These are phyloP conservation scores for Carnegiea gigantea DNA, from an alignment of 179 eudicot genomes.

Conservation along the genomic window DNA sequence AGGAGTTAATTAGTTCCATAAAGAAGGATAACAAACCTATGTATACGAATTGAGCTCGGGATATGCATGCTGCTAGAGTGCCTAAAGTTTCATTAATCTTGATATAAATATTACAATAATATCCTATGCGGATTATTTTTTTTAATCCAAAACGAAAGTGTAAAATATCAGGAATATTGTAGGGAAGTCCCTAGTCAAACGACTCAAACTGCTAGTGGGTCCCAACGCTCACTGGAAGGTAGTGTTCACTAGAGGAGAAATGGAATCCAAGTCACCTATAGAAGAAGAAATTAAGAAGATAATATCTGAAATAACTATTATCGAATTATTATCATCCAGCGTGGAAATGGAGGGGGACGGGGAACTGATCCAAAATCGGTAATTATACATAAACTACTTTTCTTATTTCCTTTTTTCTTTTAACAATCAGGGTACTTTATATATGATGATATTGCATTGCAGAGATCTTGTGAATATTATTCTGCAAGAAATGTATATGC, in stretches of 20 bases:
- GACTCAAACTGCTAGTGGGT: not conserved
- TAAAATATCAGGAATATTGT: not conserved
- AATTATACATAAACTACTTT: not conserved
- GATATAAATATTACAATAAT: too few species aligned
- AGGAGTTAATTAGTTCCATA: not conserved
- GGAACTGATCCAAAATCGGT: not conserved
- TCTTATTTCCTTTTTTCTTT: not conserved
- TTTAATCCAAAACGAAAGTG: not conserved
- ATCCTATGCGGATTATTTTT: not conserved
- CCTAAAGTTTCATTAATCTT: not conserved
- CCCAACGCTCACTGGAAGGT: not conserved
- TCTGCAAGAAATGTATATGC: conserved; percentile 15
- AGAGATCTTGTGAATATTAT: not conserved
- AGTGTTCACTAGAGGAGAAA: not conserved
- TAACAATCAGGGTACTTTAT: not conserved
- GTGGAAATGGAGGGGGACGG: not conserved
- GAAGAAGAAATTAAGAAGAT: not conserved
- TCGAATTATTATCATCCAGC: not conserved
- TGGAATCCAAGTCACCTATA: not conserved
- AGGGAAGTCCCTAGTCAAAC: not conserved
- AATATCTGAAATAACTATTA: not conserved
- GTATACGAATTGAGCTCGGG: not conserved
- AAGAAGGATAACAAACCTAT: not conserved
- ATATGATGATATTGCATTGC: not conserved
- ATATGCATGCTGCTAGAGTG: not conserved